A percentile compares a stretch with the other conserved stretches of the same genome.
phyloP scores from a whole-genome alignment of 768 basidiomycete genomes.

The Termitomyces sp. region DNA sequence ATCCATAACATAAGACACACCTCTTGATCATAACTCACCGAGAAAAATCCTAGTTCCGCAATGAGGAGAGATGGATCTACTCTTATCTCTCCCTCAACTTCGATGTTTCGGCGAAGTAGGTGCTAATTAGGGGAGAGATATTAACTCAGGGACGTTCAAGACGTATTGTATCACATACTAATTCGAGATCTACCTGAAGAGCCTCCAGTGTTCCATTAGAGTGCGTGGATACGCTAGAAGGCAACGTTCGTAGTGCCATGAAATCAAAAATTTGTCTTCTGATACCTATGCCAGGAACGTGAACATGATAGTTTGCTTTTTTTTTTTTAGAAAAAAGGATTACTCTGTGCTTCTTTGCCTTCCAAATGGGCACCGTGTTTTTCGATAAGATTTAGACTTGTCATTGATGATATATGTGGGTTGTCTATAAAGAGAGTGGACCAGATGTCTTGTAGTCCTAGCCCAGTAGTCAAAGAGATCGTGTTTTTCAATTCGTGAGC shows the following conservation, averaged over 20 bases:
- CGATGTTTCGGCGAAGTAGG: conserved; percentile 1
- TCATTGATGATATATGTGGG: conserved; percentile 4
- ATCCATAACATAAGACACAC: background rate
- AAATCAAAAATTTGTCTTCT: conserved; percentile 35
- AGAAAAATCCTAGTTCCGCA: conserved; percentile 31
- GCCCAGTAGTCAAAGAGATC: conserved; percentile 62
- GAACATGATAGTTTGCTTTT: background rate
- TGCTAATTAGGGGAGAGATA: background rate
- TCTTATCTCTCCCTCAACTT: conserved; percentile 6
- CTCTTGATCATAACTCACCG: background rate
- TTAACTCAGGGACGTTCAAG: background rate
- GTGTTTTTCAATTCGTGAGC: conserved; percentile 36
- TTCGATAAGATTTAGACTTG: conserved; percentile 17
- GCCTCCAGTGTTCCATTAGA: conserved; percentile 6
- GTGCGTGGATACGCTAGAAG: conserved; percentile 15
- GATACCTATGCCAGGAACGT: conserved; percentile 20
- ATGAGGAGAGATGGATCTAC: conserved; percentile 20
- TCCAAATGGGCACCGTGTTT: conserved; percentile 15
- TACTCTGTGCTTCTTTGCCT: conserved; percentile 14
- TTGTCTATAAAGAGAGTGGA: conserved; percentile 31
- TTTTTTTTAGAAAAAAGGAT: background rate
- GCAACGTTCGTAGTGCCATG: conserved; percentile 30
- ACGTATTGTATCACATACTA: conserved; percentile 10
- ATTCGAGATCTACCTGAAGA: conserved; percentile 18
- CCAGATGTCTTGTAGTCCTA: conserved; percentile 74